Evolutionary conservation across 2,329 filamentous ascomycete genomes (phyloP).

Genomic region (Botrytis galanthina): DNA sequence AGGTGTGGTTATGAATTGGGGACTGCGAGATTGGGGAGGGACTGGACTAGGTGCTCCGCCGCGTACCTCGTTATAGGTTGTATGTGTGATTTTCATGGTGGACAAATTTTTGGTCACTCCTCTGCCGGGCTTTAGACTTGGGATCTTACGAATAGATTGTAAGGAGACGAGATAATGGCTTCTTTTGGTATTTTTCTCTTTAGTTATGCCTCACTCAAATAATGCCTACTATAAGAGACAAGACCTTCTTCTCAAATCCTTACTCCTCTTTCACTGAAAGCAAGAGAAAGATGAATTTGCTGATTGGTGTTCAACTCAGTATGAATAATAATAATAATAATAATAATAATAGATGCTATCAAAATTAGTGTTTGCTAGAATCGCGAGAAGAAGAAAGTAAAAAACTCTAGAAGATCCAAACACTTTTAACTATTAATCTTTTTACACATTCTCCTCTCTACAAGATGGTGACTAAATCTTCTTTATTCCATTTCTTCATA

Average conservation of each 20-base stretch:
- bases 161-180: neutral
- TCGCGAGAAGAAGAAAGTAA: neutral
- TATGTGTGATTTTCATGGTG: constrained; percentile 10
- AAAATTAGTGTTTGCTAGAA: neutral
- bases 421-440: neutral
- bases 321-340: constrained; percentile 7
- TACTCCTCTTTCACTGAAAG: neutral
- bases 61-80: constrained; percentile 7
- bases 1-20: neutral
- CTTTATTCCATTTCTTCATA: neutral
- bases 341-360: neutral
- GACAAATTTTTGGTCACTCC: neutral
- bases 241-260: neutral
- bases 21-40: neutral
- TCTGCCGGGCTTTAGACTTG: neutral
- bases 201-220: neutral
- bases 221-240: neutral
- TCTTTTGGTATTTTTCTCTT: neutral
- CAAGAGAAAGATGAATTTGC: neutral
- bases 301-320: neutral
- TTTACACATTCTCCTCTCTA: neutral
- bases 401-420: neutral
- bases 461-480: neutral
- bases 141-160: neutral
- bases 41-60: neutral